These are phyloP conservation scores for Acorus calamus DNA, from an alignment of 106 monocot species.

Conservation along the genomic window DNA sequence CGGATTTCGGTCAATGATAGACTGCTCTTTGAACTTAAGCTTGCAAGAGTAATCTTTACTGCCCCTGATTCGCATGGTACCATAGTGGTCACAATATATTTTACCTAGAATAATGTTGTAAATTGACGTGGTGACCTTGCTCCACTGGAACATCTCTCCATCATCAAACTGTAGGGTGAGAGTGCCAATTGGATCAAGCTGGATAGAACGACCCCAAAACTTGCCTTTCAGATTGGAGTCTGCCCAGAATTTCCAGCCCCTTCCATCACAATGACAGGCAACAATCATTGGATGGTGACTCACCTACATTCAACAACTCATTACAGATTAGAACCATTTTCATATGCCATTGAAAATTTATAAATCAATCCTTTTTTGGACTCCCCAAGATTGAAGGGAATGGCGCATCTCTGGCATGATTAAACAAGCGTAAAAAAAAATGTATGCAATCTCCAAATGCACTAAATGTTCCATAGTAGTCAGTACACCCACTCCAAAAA, in stretches of 20 bases:
- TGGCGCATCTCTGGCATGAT: no score
- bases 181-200: conserved; percentile 86
- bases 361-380: no score
- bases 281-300: conserved; percentile 96
- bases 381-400: no score
- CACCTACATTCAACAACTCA: conserved; percentile 38
- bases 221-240: conserved; percentile 92
- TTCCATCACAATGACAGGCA: conserved; percentile 90
- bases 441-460: no score
- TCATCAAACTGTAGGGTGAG: conserved; percentile 89
- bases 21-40: conserved; percentile 91
- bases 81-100: conserved; percentile 96
- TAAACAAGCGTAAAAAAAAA: no score
- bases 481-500: not conserved
- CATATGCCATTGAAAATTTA: no score
- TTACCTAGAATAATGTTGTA: conserved; percentile 94
- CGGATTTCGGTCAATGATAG: conserved; percentile 87
- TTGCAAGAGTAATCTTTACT: conserved; percentile 87
- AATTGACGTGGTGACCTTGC: conserved; percentile 91
- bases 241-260: conserved; percentile 94
- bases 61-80: conserved; percentile 86
- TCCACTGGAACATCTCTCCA: conserved; percentile 92
- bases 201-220: conserved; percentile 94
- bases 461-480: not conserved
- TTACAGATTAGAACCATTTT: not conserved